phyloP scores from a whole-genome alignment of 768 basidiomycete species.

The Tricholoma matsutake region DNA sequence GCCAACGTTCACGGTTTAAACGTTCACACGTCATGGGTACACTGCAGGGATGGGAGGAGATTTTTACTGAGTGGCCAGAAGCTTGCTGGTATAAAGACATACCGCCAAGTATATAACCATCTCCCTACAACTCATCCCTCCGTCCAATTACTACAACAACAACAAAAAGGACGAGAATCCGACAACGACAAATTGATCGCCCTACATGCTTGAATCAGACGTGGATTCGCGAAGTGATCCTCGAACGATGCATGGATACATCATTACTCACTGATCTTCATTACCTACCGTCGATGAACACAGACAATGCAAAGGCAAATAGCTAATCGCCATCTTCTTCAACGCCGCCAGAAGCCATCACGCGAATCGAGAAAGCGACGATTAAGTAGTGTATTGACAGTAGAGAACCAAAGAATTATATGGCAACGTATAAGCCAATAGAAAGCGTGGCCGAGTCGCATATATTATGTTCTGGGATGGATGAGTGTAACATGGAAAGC shows the following conservation, averaged over 20 bases:
- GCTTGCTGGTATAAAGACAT: neutral
- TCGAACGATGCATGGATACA: neutral
- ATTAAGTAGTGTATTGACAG: neutral
- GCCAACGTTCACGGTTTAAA: neutral
- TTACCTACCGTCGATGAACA: neutral
- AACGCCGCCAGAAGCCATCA: neutral
- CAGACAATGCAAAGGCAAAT: neutral
- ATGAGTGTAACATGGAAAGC: constrained; percentile 41
- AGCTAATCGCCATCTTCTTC: neutral
- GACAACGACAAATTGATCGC: neutral
- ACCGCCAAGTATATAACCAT: neutral
- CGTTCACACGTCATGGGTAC: neutral
- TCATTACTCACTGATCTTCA: neutral
- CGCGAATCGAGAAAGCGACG: neutral
- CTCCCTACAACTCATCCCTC: neutral
- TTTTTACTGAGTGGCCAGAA: too few relatives aligned
- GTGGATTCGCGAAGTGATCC: neutral
- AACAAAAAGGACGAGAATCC: neutral
- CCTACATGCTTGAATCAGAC: neutral
- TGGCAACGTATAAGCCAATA: neutral
- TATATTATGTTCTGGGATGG: neutral
- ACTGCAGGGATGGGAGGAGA: too few relatives aligned
- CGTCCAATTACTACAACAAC: neutral
- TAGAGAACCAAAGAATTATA: neutral
- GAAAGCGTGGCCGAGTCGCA: neutral